phyloP scores from a whole-genome alignment of 129 eudicot species.

The Rutidosis leptorrhynchoides region DNA sequence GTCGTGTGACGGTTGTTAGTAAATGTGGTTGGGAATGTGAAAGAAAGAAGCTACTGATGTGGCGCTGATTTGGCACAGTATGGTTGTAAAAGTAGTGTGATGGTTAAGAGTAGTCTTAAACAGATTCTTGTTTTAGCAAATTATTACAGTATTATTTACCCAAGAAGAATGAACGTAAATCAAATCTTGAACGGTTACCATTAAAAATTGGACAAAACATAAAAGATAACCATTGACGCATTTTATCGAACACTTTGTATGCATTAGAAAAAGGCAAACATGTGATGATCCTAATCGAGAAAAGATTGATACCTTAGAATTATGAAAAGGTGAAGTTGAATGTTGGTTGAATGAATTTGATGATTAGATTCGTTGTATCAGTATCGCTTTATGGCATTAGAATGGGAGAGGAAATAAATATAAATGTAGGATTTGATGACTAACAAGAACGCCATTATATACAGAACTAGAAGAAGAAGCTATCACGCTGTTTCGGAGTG shows the following conservation, averaged over 20 bases:
- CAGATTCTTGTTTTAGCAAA: background rate
- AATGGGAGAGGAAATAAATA: constrained; percentile 16
- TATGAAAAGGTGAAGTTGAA: constrained; percentile 7
- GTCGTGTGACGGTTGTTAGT: too few relatives aligned
- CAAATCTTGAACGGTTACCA: constrained; percentile 22
- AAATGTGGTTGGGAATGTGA: too few relatives aligned
- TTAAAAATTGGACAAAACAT: background rate
- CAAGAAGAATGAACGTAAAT: background rate
- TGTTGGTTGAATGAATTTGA: background rate
- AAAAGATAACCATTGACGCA: constrained; percentile 23
- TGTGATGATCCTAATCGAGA: background rate
- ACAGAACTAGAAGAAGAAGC: constrained; percentile 24
- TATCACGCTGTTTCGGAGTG: constrained; percentile 29
- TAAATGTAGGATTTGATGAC: constrained; percentile 20
- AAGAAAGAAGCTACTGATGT: too few relatives aligned
- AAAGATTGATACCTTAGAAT: constrained; percentile 21
- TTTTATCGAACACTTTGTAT: constrained; percentile 25
- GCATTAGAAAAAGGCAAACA: constrained; percentile 1
- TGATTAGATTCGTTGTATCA: background rate
- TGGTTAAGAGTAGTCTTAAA: too few relatives aligned
- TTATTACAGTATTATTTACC: background rate
- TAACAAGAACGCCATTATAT: constrained; percentile 3
- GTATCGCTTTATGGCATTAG: constrained; percentile 10
- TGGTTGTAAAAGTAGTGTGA: too few relatives aligned
- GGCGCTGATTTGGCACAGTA: too few relatives aligned